Evolutionary conservation across 2,329 filamentous ascomycete species (phyloP).

Genomic region (Xylariaceae sp.): DNA sequence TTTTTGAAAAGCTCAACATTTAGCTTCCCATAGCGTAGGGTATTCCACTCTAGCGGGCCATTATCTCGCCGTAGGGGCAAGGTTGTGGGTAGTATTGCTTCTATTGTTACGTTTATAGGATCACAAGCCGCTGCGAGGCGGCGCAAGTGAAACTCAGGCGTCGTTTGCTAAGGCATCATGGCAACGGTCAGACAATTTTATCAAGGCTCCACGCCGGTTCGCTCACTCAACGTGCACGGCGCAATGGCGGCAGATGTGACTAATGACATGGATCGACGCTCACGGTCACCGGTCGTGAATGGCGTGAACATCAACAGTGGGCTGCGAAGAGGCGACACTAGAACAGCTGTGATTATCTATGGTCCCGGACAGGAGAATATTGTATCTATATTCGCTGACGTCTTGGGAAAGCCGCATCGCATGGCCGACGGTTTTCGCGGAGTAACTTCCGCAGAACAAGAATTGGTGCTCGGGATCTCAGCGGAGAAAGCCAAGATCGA

Average conservation of each 20-base stretch:
- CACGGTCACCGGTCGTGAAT: constrained; percentile 28
- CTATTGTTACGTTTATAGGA: not conserved
- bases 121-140: not conserved
- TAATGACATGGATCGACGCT: constrained; percentile 31
- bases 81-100: not conserved
- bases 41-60: not conserved
- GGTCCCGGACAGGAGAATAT: constrained; percentile 73
- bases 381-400: constrained; percentile 74
- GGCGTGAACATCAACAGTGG: constrained; percentile 49
- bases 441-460: constrained; percentile 57
- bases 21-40: not conserved
- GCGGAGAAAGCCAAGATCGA: constrained; percentile 59
- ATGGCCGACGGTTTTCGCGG: constrained; percentile 59
- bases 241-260: constrained; percentile 22
- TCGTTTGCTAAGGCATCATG: constrained; percentile 32
- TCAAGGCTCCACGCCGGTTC: constrained; percentile 53
- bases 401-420: constrained; percentile 73
- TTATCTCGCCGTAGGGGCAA: not conserved
- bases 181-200: constrained; percentile 50
- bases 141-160: not conserved
- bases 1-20: not conserved
- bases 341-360: constrained; percentile 69
- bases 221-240: constrained; percentile 42
- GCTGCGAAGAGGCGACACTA: constrained; percentile 56
- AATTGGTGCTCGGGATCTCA: constrained; percentile 69